A percentile compares a stretch with the other conserved stretches of the same genome.
Evolutionary conservation across 495 filamentous ascomycete genomes (phyloP).

Genomic region (Aspergillus asperescens): DNA sequence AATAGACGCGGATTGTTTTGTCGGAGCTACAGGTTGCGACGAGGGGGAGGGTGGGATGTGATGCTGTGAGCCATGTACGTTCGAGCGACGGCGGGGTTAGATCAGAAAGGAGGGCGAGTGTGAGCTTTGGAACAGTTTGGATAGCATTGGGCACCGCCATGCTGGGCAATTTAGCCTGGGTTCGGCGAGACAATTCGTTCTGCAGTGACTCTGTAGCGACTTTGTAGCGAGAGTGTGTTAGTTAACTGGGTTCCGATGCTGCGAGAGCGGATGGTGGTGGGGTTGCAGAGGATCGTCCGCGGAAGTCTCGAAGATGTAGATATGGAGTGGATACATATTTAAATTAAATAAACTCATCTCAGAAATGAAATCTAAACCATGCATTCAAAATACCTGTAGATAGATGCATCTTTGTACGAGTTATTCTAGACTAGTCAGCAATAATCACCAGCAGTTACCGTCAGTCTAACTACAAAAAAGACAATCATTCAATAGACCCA

Average conservation of each 20-base stretch:
- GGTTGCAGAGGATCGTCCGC: not conserved
- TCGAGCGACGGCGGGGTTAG: constrained; percentile 59
- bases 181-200: not conserved
- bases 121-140: constrained; percentile 10
- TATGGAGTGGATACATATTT: too few species aligned
- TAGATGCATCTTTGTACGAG: not conserved
- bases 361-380: too few species aligned
- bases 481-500: not conserved
- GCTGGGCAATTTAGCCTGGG: not conserved
- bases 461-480: not conserved
- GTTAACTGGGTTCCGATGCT: too few species aligned
- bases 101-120: constrained; percentile 30
- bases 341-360: too few species aligned
- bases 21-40: constrained; percentile 83
- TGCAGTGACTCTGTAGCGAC: not conserved
- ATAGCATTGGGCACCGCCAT: constrained; percentile 8
- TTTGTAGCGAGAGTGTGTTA: too few species aligned
- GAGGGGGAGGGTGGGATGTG: constrained; percentile 82
- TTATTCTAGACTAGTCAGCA: not conserved
- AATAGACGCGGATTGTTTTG: constrained; percentile 83
- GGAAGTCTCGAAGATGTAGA: not conserved
- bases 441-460: not conserved
- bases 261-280: too few species aligned
- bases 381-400: too few species aligned
- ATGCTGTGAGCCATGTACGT: constrained; percentile 77